Base-by-base conservation (phyloP, 768 basidiomycete genomes). In the Boletus barrowsii region DNA sequence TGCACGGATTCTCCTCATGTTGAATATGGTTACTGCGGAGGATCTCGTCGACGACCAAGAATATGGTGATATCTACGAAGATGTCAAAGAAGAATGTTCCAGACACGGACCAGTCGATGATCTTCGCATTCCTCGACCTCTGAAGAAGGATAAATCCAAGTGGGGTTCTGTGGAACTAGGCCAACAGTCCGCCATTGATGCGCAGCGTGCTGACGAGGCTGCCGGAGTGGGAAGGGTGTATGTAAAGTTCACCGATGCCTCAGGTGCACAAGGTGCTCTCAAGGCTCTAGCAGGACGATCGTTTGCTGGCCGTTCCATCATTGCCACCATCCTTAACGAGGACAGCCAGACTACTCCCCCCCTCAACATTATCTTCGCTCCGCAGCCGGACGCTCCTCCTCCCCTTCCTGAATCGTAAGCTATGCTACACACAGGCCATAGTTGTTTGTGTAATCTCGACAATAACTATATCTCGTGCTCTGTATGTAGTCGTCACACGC, bases 21-120 rank as follows among this genome's bases (percentile, higher is more conserved):
- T 99, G 65, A 99, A 98, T 80, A 99, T 99, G 97, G 93, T 99
- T 59, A 90, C 90, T 0, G 70, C 90, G 1, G 97, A 99, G 42
- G 97, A 99, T 65, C 81, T 99, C 44, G 70, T 80, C 17, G 86
- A 93, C 63, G 96, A 98, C 67, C 76, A 86, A 55, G 97, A 99
- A 65, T 99, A 97, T 69, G 84, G 84, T 22, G 97, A 99, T 63
- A 82, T 99, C 54, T 85, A 90, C 56, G 94, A 97, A 67, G 97
- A 99, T 67, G 85, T 98, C 68, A 91, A 88, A 67, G 88, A 93
- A 52, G 94, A 98, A 73, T 93, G 89, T 62, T 78, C 78, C 9
- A 87, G 81, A 62, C 93, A 86, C 65, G 95, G 94, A 10, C 65
- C 67, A 4, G 88, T 98, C 22, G 85, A 88, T 56, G 93, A 95